A percentile compares a stretch with the other conserved stretches of the same genome.
phyloP scores from a whole-genome alignment of 345 rosid species.

The Gossypium raimondii region DNA sequence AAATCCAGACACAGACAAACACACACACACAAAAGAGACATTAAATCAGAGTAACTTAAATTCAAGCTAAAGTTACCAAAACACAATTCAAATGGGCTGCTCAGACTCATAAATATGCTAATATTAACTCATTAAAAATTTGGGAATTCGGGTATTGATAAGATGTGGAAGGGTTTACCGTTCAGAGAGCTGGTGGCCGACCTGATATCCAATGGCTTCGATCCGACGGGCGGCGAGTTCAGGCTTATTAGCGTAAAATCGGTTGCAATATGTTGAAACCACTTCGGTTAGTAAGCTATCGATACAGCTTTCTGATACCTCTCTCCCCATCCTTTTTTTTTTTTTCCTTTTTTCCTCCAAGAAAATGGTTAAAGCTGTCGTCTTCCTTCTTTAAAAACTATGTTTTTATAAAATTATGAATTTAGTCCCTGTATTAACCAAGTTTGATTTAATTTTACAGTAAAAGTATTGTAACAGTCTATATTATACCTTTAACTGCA shows the following conservation, averaged over 20 bases:
- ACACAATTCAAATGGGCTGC: neutral
- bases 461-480: too few species aligned
- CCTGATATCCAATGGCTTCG: conserved; percentile 98
- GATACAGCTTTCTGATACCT: conserved; percentile 92
- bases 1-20: neutral
- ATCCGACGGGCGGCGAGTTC: conserved; percentile 97
- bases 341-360: neutral
- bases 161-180: conserved; percentile 38
- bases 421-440: too few species aligned
- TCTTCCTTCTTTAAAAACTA: too few species aligned
- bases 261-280: conserved; percentile 78
- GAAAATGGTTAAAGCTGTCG: neutral
- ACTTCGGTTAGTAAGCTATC: conserved; percentile 78
- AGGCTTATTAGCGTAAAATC: conserved; percentile 79
- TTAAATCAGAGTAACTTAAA: neutral
- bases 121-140: too few species aligned
- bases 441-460: too few species aligned
- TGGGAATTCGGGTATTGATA: neutral
- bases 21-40: too few species aligned
- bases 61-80: neutral
- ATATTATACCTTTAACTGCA: too few species aligned
- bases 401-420: too few species aligned
- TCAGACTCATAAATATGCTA: neutral
- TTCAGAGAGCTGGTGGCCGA: conserved; percentile 99
- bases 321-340: conserved; percentile 53